These are phyloP conservation scores for Colletotrichum destructivum DNA, from an alignment of 2,329 filamentous ascomycete genomes.

Conservation along the genomic window DNA sequence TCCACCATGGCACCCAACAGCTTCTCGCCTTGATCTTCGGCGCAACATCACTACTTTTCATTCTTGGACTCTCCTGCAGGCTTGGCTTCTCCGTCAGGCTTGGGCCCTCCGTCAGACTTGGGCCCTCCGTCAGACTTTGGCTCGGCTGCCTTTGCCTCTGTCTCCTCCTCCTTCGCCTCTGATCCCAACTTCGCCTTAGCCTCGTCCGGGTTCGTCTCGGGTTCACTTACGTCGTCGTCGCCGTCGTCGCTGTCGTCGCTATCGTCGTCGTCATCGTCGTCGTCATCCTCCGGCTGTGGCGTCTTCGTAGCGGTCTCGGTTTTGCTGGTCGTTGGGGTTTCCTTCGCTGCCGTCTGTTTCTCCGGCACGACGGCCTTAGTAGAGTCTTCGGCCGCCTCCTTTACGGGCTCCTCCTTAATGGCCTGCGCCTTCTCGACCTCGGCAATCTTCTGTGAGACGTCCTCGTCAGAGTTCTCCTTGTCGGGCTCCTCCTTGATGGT, in stretches of 20 bases:
- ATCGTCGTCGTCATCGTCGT: conserved; percentile 47
- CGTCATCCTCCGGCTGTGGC: conserved; percentile 46
- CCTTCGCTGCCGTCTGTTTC: conserved; percentile 44
- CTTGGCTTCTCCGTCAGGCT: conserved; percentile 28
- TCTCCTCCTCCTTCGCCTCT: conserved; percentile 15
- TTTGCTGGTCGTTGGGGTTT: conserved; percentile 47
- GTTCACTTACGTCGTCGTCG: conserved; percentile 42
- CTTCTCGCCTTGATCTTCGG: neutral
- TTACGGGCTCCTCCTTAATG: conserved; percentile 48
- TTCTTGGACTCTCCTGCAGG: neutral
- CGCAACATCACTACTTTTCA: neutral
- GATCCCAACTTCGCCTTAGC: conserved; percentile 33
- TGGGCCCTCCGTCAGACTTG: conserved; percentile 15
- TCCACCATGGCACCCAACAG: neutral
- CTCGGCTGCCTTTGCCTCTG: conserved; percentile 1
- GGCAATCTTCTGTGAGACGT: conserved; percentile 45
- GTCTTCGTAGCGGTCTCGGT: conserved; percentile 43
- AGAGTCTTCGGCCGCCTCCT: conserved; percentile 51
- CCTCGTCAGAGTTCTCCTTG: conserved; percentile 41
- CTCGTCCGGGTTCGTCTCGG: conserved; percentile 44
- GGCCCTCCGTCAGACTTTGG: neutral
- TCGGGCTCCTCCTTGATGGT: conserved; percentile 57
- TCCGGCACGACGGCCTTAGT: conserved; percentile 23
- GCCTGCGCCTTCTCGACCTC: conserved; percentile 50
- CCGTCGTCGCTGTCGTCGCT: conserved; percentile 50